Evolutionary conservation across 169 alveolate genomes (phyloP), one percentile per base, ranked within the genome.

Genomic region (Plasmodium chabaudi): DNA sequence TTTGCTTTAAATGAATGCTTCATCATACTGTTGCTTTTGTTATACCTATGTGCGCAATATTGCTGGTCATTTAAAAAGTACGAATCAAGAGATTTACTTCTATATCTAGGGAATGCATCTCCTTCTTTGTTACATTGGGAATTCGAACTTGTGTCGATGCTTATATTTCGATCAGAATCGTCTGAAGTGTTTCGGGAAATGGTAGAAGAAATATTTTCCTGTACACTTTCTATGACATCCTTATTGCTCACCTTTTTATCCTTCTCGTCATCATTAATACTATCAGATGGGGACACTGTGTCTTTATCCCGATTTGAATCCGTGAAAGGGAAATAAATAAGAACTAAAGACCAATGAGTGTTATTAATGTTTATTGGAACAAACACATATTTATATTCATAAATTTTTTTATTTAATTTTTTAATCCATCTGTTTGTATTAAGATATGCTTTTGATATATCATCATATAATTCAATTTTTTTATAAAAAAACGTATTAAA

Each of bases 261-360:
- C 5, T 57, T 64, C 9, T 39, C 61, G 0, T 73, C 34, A 2
- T 4, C n/a, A 10, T 34, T 34, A 27, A 27, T 27, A 27, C 0
- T 27, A 27, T 27, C 1, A 27, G 39, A 27, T 27, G 39, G 5
- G 5, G 0, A 1, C 0, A 1, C 39, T 1, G 39, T 27, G 5
- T 27, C 1, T 27, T 34, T 34, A 34, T 34, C 42, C 5, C 5
- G 42, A 34, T 34, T 34, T 34, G 42, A 34, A 4, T 17, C 55
- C 4, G 44, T 82, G 42, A 79, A 72, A 34, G 94, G 94, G 53
- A 88, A 88, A 39, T 88, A 88, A 15, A 92, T 53, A 9, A 92
- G 53, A 12, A 88, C 92, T 49, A 92, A 69, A 6, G 94, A 92
- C 94, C 94, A 92, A 73, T 92, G 94, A 4, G 87, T 87, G 12